Base-by-base conservation (phyloP, 2,329 filamentous ascomycete species). In the Aspergillus fischeri region DNA sequence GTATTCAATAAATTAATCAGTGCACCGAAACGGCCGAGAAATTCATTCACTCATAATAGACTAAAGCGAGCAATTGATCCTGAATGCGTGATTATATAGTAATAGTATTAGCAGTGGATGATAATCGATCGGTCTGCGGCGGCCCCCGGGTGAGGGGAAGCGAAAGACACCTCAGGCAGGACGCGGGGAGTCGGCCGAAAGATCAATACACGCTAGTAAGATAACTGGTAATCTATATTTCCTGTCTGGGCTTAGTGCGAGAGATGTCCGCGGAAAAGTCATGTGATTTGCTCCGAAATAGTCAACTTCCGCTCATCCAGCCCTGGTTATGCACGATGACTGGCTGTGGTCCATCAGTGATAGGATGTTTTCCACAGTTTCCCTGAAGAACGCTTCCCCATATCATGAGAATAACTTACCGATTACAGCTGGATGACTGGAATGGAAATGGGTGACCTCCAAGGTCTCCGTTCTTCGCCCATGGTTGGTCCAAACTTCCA, bases 251-350 rank as follows among this genome's bases (percentile, higher is more conserved):
- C 8, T 47, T 44, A 44, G 41, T 21, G 41, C 0, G 35, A 17
- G 32, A 21, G n/a, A 24, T 51, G 11, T 29, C 64, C 64, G 64
- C 59, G 64, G 64, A 11, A 29, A 66, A 65, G 56, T 63, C 64
- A 61, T 59, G 56, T 52, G 64, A 45, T 3, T 7, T 3, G 0
- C 14, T 41, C 54, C 32, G 11, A 57, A 28, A 7, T 28, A 49
- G 58, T 44, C 28, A 54, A 54, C 52, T 59, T 62, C 61, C 61
- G 60, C 56, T 63, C 60, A 59, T 54, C 61, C 61, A 17, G 17
- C n/a, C 50, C 32, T 41, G 51, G 56, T 38, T 21, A 6, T 21
- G 29, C 21, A 25, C 35, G 32, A 56, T 58, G 58, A 57, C 41
- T 57, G 45, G 54, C 41, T 52, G 45, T 49, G 25, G 51, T 38